Conservation (phyloP, 2,329 filamentous ascomycete species). For the Aspergillus neotritici region DNA sequence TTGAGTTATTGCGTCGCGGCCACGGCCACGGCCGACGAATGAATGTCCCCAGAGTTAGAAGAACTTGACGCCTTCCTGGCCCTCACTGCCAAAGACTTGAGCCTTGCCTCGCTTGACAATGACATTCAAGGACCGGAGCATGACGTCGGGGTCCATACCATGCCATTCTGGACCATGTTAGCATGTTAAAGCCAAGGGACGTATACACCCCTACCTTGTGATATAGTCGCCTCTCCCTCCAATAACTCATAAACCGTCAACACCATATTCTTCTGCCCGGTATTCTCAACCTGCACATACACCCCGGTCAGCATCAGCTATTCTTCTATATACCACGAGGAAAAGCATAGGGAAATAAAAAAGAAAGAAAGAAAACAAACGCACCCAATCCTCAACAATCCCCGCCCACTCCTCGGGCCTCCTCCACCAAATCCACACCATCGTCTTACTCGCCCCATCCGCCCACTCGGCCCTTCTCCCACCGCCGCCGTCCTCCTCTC, state of each 20-base stretch:
- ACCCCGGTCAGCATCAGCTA: not conserved
- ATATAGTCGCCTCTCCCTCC: slow-evolving; percentile 73
- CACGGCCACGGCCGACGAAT: too few species aligned
- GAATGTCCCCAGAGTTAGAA: slow-evolving; percentile 54
- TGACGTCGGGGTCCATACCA: slow-evolving; percentile 76
- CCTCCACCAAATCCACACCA: slow-evolving; percentile 76
- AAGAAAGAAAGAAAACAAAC: slow-evolving; percentile 23
- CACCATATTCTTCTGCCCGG: slow-evolving; percentile 81
- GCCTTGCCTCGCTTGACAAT: slow-evolving; percentile 87
- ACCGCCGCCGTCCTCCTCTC: slow-evolving; percentile 42
- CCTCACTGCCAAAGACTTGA: slow-evolving; percentile 85
- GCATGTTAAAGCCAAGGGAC: not conserved
- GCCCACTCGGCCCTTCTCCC: slow-evolving; percentile 58
- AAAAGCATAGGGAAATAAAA: not conserved
- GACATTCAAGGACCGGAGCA: slow-evolving; percentile 71
- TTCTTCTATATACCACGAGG: not conserved
- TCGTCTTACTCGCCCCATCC: slow-evolving; percentile 43
- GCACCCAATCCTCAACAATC: slow-evolving; percentile 65
- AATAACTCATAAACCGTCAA: slow-evolving; percentile 88
- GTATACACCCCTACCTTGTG: slow-evolving; percentile 51
- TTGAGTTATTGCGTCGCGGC: too few species aligned
- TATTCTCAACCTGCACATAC: slow-evolving; percentile 59
- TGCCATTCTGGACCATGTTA: slow-evolving; percentile 60
- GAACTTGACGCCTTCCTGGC: slow-evolving; percentile 91
- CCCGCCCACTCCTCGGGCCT: slow-evolving; percentile 87